A percentile compares a stretch with the other conserved stretches of the same genome.
Conservation (phyloP, 257 asterid species). For the Rhazya stricta region DNA sequence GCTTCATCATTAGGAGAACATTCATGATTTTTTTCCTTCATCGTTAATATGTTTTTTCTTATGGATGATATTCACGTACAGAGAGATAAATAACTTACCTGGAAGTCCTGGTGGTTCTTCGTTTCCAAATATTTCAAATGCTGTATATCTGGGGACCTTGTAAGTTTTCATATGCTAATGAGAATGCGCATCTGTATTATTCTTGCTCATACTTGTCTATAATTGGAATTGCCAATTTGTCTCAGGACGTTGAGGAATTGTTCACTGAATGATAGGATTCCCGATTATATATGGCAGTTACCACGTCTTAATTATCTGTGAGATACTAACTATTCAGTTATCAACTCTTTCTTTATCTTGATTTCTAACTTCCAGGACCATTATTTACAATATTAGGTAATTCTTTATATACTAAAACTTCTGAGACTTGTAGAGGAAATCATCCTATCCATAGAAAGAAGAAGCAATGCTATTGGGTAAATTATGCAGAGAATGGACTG, state of each 20-base stretch:
- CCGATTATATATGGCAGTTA: constrained; percentile 12
- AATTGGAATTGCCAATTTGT: not conserved
- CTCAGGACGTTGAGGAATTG: constrained; percentile 25
- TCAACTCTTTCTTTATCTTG: too few species aligned
- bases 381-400: not conserved
- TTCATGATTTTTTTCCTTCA: not conserved
- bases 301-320: not conserved
- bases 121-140: not conserved
- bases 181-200: not conserved
- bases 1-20: too few species aligned
- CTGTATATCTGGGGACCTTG: not conserved
- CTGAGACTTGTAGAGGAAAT: not conserved
- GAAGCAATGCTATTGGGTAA: too few species aligned
- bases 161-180: not conserved
- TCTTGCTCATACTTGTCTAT: too few species aligned
- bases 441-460: too few species aligned
- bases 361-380: too few species aligned
- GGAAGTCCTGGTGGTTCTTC: not conserved
- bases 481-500: too few species aligned
- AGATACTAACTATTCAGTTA: not conserved
- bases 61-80: not conserved
- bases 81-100: not conserved
- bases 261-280: constrained; percentile 18
- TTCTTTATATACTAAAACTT: not conserved
- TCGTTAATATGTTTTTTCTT: not conserved